Evolutionary conservation across 345 rosid species (phyloP), one percentile per base, ranked within the genome.

Genomic region (Luvunga scandens): DNA sequence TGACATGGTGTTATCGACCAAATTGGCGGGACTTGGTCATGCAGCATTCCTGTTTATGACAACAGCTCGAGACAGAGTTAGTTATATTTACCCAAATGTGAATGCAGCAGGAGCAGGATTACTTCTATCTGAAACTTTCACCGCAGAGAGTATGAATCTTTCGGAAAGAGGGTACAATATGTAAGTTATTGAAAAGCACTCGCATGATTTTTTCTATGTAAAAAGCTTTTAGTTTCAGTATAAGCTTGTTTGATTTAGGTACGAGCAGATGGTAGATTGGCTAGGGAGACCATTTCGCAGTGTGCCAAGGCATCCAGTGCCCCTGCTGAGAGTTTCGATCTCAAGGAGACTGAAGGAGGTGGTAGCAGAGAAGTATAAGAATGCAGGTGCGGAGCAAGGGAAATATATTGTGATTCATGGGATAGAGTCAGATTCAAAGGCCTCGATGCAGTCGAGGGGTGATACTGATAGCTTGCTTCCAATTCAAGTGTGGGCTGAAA

Each of bases 41-140:
- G 99, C 97, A 4, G 85, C 96, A 22, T 95, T 93, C 84, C 77
- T 95, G 85, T 93, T 93, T 77, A 87, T 92, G 99, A 84, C 94
- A 6, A 87, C 98, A 18, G 98, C 99, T 73, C 81, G 94, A 28
- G 97, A 93, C 78, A 88, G 91, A 69, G 92, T 91, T 71, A 91
- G 99, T 82, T 95, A 93, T 85, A 69, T 91, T 75, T 93, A 95
- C 84, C 98, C 99, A 1, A 90, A 95, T 75, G 98, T 93, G 50
- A 95, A 95, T 88, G 91, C 98, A 78, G 98, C 97, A 14, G 98
- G 99, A 79, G 98, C 99, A 53, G 98, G 94, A 56, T 60, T 95
- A 60, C 82, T 95, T 78, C 86, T 95, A 38, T 89, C 99, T 2
- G 85, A 93, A 79, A 90, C 94, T 60, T 95, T 92, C 80, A 87